Percentiles rank a stretch among this genome's conserved stretches.
These are phyloP conservation scores for Ascochyta clinopodiicola DNA, from an alignment of 2,329 filamentous ascomycete genomes.

Conservation along the genomic window DNA sequence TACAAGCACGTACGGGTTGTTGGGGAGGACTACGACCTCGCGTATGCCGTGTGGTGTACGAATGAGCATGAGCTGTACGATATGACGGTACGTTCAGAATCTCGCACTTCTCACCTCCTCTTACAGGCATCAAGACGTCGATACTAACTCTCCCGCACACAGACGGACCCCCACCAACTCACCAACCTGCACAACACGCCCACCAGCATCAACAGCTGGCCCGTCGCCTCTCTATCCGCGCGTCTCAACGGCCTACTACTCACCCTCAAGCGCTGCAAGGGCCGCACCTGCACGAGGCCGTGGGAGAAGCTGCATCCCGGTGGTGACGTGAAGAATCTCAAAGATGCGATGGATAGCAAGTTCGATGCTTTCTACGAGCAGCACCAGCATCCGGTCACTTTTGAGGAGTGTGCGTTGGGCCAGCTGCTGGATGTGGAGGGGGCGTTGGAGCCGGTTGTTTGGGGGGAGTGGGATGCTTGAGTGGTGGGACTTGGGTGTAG, in stretches of 20 bases:
- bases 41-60: constrained; percentile 74
- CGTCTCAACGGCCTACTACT: constrained; percentile 64
- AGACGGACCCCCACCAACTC: constrained; percentile 43
- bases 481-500: constrained; percentile 14
- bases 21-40: constrained; percentile 63
- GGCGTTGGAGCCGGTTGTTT: constrained; percentile 24
- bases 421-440: constrained; percentile 65
- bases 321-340: constrained; percentile 59
- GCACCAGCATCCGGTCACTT: constrained; percentile 60
- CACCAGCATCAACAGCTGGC: constrained; percentile 12
- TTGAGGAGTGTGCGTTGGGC: constrained; percentile 62
- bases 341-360: constrained; percentile 56
- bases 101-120: neutral
- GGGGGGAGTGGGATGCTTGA: constrained; percentile 30
- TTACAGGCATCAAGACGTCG: no score
- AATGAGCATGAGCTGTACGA: constrained; percentile 73
- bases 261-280: constrained; percentile 68
- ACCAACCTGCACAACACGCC: constrained; percentile 41
- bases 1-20: constrained; percentile 67
- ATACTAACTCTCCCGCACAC: neutral
- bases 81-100: constrained; percentile 54
- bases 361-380: constrained; percentile 63
- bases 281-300: constrained; percentile 59
- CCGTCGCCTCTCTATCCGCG: constrained; percentile 15
- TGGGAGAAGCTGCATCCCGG: constrained; percentile 65